phyloP scores from a whole-genome alignment of 1,284 basidiomycete species.

The Athelia psychrophila region DNA sequence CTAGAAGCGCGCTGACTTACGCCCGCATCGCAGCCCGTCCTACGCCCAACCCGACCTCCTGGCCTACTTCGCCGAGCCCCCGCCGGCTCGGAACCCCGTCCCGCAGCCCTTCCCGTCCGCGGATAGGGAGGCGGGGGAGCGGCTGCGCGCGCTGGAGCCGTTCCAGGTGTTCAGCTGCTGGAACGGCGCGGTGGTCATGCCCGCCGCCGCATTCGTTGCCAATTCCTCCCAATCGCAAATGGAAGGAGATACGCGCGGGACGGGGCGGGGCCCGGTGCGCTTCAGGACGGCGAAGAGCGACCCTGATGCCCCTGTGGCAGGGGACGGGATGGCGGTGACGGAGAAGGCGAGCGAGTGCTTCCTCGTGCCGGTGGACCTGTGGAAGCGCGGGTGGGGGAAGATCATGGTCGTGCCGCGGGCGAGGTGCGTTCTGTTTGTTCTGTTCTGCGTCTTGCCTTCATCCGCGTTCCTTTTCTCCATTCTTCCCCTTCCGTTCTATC shows the following conservation, averaged over 20 bases:
- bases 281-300: conserved; percentile 16
- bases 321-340: conserved; percentile 8
- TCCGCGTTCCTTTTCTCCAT: no score
- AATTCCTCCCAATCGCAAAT: conserved; percentile 9
- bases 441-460: no score
- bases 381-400: conserved; percentile 31
- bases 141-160: conserved; percentile 26
- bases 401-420: conserved; percentile 26
- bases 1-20: background rate
- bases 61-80: conserved; percentile 13
- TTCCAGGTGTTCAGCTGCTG: conserved; percentile 40
- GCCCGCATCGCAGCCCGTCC: conserved; percentile 7
- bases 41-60: conserved; percentile 7
- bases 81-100: background rate
- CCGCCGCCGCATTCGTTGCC: conserved; percentile 16
- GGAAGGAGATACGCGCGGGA: no score
- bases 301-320: conserved; percentile 9
- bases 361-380: conserved; percentile 35
- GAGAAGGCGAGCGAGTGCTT: conserved; percentile 32
- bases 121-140: conserved; percentile 17
- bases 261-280: no score
- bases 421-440: conserved; percentile 7
- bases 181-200: conserved; percentile 29
- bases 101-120: conserved; percentile 23
- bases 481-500: no score